A percentile compares a stretch with the other conserved stretches of the same genome.
phyloP scores from a whole-genome alignment of 116 monocot genomes.

The Phalaenopsis hybrid region DNA sequence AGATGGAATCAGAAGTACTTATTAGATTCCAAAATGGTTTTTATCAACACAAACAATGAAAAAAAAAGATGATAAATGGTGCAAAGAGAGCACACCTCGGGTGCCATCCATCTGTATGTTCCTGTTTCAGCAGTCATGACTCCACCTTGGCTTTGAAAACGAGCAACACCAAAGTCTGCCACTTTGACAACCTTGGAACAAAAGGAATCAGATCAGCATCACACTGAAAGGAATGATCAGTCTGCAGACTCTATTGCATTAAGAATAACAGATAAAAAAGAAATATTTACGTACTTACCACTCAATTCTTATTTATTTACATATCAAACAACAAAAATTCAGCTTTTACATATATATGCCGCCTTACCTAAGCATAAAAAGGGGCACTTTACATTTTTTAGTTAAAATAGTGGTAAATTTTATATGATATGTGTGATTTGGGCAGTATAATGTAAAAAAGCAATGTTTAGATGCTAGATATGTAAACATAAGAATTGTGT shows the following conservation, averaged over 20 bases:
- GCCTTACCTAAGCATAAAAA: no score
- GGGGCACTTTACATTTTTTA: no score
- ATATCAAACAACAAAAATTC: no score
- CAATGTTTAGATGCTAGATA: no score
- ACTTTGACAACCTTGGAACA: constrained; percentile 70
- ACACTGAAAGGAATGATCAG: no score
- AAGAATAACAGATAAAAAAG: background rate
- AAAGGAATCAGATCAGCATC: background rate
- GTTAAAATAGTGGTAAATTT: no score
- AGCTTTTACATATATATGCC: no score
- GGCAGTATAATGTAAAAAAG: no score
- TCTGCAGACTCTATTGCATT: background rate
- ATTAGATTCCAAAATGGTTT: background rate
- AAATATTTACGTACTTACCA: no score
- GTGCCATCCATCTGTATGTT: constrained; percentile 99
- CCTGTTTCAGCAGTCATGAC: constrained; percentile 97
- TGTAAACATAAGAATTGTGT: no score
- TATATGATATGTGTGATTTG: no score
- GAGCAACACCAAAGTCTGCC: constrained; percentile 91
- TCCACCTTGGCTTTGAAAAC: constrained; percentile 54
- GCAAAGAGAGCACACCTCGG: constrained; percentile 51
- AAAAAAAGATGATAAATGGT: background rate
- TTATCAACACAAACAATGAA: background rate
- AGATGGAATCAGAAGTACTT: background rate
- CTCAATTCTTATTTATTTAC: no score